These are phyloP conservation scores for Solanum corneliomulleri DNA, from an alignment of 257 asterid genomes.

Conservation along the genomic window DNA sequence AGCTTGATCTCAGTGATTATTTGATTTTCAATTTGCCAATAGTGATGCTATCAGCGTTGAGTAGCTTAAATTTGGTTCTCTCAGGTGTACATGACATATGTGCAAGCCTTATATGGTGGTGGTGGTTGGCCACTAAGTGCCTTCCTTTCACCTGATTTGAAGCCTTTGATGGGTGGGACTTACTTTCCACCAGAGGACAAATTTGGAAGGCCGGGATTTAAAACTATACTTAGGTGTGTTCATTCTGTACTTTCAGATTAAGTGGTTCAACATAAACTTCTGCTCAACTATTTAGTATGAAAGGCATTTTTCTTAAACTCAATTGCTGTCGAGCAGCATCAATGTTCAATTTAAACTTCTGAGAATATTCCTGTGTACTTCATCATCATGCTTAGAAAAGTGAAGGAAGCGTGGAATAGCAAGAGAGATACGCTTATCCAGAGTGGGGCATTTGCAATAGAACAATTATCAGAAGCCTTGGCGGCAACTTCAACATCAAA, in stretches of 20 bases:
- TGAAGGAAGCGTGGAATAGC: slow-evolving; percentile 89
- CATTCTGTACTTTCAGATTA: background rate
- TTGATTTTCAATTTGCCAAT: background rate
- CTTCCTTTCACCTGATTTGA: slow-evolving; percentile 86
- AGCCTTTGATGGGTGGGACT: slow-evolving; percentile 98
- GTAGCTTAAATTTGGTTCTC: background rate
- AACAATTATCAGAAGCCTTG: slow-evolving; percentile 83
- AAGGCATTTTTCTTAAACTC: background rate
- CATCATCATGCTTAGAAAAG: slow-evolving; percentile 45
- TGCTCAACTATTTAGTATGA: background rate
- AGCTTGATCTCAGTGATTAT: background rate
- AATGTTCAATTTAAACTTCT: background rate
- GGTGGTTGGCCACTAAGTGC: slow-evolving; percentile 97
- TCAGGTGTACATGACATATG: slow-evolving; percentile 96
- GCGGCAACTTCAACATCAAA: slow-evolving; percentile 42
- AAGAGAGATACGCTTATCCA: slow-evolving; percentile 48
- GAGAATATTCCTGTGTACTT: background rate
- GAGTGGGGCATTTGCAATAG: slow-evolving; percentile 77
- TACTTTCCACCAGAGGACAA: slow-evolving; percentile 94
- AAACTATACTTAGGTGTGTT: slow-evolving; percentile 66
- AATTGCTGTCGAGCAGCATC: background rate
- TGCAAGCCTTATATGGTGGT: slow-evolving; percentile 86
- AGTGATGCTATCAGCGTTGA: background rate
- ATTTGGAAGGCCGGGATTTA: slow-evolving; percentile 90
- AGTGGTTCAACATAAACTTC: background rate